phyloP scores from a whole-genome alignment of 2,329 filamentous ascomycete species.

The Diaporthe citriasiana region DNA sequence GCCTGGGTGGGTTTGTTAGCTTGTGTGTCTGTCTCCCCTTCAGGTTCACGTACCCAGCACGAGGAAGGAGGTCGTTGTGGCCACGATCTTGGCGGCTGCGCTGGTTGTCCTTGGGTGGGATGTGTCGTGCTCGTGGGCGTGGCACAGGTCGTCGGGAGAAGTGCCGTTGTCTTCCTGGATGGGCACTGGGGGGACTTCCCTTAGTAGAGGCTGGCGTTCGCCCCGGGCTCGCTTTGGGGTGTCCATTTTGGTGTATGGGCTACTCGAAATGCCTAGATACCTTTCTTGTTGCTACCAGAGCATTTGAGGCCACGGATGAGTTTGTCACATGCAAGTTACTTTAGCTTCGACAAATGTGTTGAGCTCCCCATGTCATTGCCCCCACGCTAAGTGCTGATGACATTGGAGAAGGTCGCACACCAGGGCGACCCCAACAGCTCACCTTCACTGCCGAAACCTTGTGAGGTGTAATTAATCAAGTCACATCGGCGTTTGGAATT shows the following conservation, averaged over 20 bases:
- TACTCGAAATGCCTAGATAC: neutral
- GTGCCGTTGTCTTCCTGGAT: constrained; percentile 8
- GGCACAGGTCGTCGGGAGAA: neutral
- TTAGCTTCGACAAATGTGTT: too few relatives aligned
- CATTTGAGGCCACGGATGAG: neutral
- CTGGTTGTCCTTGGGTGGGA: neutral
- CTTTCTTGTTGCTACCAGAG: neutral
- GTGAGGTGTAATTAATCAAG: too few relatives aligned
- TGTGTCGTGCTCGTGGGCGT: constrained; percentile 25
- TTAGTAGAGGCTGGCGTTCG: constrained; percentile 5
- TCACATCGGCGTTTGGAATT: too few relatives aligned
- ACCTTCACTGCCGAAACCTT: too few relatives aligned
- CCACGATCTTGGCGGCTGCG: constrained; percentile 30
- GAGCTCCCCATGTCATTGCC: neutral
- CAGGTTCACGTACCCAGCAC: constrained; percentile 46
- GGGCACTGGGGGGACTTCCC: neutral
- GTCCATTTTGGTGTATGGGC: neutral
- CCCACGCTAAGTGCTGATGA: neutral
- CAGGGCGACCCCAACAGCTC: too few relatives aligned
- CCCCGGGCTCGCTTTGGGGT: neutral
- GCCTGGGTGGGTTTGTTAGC: neutral
- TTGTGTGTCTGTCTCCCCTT: too few relatives aligned
- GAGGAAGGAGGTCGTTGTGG: constrained; percentile 44
- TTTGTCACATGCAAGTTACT: neutral
- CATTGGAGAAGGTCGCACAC: too few relatives aligned